Evolutionary conservation across 345 rosid genomes (phyloP).

Genomic region (Sonneratia alba): DNA sequence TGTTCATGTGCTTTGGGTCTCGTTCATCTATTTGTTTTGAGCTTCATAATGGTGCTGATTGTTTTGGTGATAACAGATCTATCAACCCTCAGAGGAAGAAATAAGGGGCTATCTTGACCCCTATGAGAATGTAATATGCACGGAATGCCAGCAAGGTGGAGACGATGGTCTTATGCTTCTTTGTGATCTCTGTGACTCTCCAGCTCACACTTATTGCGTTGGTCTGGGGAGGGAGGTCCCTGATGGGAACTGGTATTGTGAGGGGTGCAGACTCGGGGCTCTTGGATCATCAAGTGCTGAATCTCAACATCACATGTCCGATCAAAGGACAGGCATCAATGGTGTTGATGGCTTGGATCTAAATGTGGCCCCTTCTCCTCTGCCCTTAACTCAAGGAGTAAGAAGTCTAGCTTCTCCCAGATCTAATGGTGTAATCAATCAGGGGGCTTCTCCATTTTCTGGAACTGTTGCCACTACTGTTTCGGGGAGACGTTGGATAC

Average conservation of each 20-base stretch:
- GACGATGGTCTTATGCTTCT: slow-evolving; percentile 97
- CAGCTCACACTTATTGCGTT: slow-evolving; percentile 96
- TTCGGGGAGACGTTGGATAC: slow-evolving; percentile 70
- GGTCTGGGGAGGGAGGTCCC: slow-evolving; percentile 96
- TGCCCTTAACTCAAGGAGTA: slow-evolving; percentile 30
- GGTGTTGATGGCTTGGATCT: slow-evolving; percentile 44
- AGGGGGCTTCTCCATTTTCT: slow-evolving; percentile 44
- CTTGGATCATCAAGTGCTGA: slow-evolving; percentile 66
- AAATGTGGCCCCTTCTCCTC: slow-evolving; percentile 39
- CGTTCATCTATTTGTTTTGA: not conserved
- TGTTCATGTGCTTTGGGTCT: not conserved
- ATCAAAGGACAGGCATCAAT: slow-evolving; percentile 36
- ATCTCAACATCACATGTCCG: slow-evolving; percentile 33
- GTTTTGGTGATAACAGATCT: slow-evolving; percentile 41
- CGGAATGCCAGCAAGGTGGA: slow-evolving; percentile 94
- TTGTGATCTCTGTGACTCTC: slow-evolving; percentile 95
- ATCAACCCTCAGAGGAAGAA: slow-evolving; percentile 97
- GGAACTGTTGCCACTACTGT: slow-evolving; percentile 75
- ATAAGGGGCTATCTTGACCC: slow-evolving; percentile 88
- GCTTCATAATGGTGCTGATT: not conserved
- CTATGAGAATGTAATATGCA: slow-evolving; percentile 79
- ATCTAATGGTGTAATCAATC: slow-evolving; percentile 40
- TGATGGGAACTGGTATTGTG: slow-evolving; percentile 98
- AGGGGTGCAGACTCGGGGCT: slow-evolving; percentile 82
- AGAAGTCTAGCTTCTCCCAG: slow-evolving; percentile 61